Evolutionary conservation across 2,329 filamentous ascomycete genomes (phyloP).

Genomic region (Exophiala lecanii-corni): DNA sequence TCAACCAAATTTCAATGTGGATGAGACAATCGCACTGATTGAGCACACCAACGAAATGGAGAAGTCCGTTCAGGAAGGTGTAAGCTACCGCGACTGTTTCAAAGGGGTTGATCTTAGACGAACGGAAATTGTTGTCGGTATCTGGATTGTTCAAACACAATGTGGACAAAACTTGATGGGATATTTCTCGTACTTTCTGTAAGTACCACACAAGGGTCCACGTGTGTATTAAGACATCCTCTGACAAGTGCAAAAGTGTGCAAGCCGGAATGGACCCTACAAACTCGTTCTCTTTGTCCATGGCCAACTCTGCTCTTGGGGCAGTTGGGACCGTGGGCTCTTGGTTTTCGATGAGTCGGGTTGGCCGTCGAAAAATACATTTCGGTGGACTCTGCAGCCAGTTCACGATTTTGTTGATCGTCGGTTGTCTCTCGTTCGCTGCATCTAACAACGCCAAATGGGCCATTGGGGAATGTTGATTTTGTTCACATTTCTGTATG

Average conservation of each 20-base stretch:
- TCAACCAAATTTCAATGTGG: slow-evolving; percentile 2
- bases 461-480: slow-evolving; percentile 46
- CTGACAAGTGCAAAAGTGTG: slow-evolving; percentile 43
- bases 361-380: slow-evolving; percentile 38
- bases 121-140: slow-evolving; percentile 37
- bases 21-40: slow-evolving; percentile 3
- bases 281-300: slow-evolving; percentile 35
- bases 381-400: slow-evolving; percentile 30
- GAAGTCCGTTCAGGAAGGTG: slow-evolving; percentile 19
- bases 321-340: slow-evolving; percentile 47
- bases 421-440: slow-evolving; percentile 25
- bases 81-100: slow-evolving; percentile 30
- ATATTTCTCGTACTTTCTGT: slow-evolving; percentile 50
- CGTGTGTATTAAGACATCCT: slow-evolving; percentile 25
- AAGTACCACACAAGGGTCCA: slow-evolving; percentile 30
- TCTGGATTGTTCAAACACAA: slow-evolving; percentile 33
- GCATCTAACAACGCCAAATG: slow-evolving; percentile 30
- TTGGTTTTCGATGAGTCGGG: slow-evolving; percentile 39
- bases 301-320: slow-evolving; percentile 60
- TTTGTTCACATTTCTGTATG: slow-evolving; percentile 52
- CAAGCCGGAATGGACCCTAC: slow-evolving; percentile 32
- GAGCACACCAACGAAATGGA: slow-evolving; percentile 36
- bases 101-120: slow-evolving; percentile 32
- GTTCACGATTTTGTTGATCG: slow-evolving; percentile 27
- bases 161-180: slow-evolving; percentile 30